Percentiles rank a stretch among this genome's conserved stretches.
Evolutionary conservation across 306 rosid genomes (phyloP).

Genomic region (Sechiopsis laciniata): DNA sequence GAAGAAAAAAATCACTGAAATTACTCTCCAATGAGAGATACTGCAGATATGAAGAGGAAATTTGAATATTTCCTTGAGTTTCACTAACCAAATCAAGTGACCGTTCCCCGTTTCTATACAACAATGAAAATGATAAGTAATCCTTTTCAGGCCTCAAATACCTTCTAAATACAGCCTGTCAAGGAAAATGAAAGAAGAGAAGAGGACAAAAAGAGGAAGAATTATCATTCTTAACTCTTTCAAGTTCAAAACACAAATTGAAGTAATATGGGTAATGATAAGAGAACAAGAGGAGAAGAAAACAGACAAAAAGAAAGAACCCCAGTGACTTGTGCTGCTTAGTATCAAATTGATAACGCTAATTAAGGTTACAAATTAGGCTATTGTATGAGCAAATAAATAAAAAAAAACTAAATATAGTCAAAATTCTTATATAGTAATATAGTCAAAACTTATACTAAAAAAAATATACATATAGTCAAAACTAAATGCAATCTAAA

Average conservation of each 20-base stretch:
- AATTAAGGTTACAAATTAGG: constrained; percentile 3
- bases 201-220: constrained; percentile 22
- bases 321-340: not conserved
- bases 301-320: constrained; percentile 5
- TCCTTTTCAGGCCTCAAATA: constrained; percentile 92
- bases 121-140: constrained; percentile 77
- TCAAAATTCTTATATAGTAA: not conserved
- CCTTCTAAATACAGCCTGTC: constrained; percentile 87
- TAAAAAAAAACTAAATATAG: not conserved
- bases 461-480: too few species aligned
- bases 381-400: not conserved
- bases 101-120: constrained; percentile 63
- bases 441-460: too few species aligned
- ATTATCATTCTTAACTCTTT: constrained; percentile 2
- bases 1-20: constrained; percentile 10
- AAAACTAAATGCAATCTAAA: too few species aligned
- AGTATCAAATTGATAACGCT: not conserved
- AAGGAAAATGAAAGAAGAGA: not conserved
- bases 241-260: constrained; percentile 6
- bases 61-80: constrained; percentile 18
- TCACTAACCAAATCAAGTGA: constrained; percentile 86
- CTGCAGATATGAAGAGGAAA: constrained; percentile 9
- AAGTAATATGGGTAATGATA: not conserved
- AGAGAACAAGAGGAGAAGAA: constrained; percentile 6
- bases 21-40: not conserved